Evolutionary conservation across 2,329 filamentous ascomycete genomes (phyloP).

Genomic region (Pestalotiopsis fici): DNA sequence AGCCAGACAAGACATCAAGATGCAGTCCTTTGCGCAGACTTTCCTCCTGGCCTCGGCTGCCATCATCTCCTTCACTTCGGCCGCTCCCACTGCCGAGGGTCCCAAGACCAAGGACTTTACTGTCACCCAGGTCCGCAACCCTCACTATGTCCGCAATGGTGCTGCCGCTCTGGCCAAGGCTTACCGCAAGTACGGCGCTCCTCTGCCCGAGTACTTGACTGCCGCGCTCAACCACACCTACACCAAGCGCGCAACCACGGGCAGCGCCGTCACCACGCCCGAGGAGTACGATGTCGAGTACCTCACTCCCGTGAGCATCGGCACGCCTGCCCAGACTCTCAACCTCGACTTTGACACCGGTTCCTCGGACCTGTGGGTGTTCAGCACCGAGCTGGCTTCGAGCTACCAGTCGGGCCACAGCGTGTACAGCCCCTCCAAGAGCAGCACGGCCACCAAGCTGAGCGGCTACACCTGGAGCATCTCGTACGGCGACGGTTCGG

Average conservation of each 20-base stretch:
- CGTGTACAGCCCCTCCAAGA: conserved; percentile 16
- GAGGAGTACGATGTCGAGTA: conserved; percentile 17
- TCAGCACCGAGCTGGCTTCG: conserved; percentile 13
- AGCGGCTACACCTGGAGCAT: conserved; percentile 16
- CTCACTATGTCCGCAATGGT: conserved; percentile 33
- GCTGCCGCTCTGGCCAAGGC: conserved; percentile 34
- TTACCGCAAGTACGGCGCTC: conserved; percentile 37
- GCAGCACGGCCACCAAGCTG: conserved; percentile 14
- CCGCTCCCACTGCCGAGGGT: conserved; percentile 9
- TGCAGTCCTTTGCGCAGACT: conserved; percentile 15
- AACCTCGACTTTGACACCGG: conserved; percentile 22
- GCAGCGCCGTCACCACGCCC: conserved; percentile 12
- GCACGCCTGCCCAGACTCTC: conserved; percentile 17
- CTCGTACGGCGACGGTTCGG: conserved; percentile 17
- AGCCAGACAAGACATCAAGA: conserved; percentile 9
- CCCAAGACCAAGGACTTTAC: conserved; percentile 23
- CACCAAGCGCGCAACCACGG: conserved; percentile 23
- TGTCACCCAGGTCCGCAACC: conserved; percentile 37
- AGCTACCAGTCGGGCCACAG: conserved; percentile 13
- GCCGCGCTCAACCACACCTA: conserved; percentile 21
- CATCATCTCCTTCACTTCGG: conserved; percentile 11
- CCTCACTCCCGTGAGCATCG: conserved; percentile 18
- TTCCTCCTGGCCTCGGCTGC: conserved; percentile 14
- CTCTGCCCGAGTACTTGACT: conserved; percentile 31
- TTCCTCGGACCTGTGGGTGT: conserved; percentile 22